Base-by-base conservation (phyloP, 495 filamentous ascomycete species). In the Aspergillus asperescens region DNA sequence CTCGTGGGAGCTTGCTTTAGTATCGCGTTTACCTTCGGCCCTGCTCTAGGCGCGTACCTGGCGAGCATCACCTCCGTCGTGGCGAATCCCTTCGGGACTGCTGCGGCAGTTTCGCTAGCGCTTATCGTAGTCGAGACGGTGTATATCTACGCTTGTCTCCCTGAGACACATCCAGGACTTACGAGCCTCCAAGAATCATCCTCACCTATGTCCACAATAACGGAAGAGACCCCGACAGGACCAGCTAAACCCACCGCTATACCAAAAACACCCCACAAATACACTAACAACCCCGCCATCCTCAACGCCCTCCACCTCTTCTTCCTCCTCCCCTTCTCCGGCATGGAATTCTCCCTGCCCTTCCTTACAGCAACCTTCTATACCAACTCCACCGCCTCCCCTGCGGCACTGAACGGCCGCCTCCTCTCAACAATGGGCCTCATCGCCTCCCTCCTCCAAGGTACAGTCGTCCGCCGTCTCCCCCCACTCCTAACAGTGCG, bases 281-380 rank as follows among this genome's bases (percentile, higher is more conserved):
- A 87, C 48, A 93, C 88, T 1, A 96, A 96, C 67, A 87, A 83
- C 10, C 88, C 89, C 37, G 69, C 81, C 19, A 59, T 95, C n/a
- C 81, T 99, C 31, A 96, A 96, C 64, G 63, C 84, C 6, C 82
- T 90, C 0, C 93, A 99, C 65, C 81, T 99, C 62, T 65, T 83
- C 38, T 99, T 99, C 71, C 81, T 99, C 48, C 82, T 99, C 8
- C 95, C 95, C 59, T 99, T 99, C 69, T 93, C 88, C 19, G 93
- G 93, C 45, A 86, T 99, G 84, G 93, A 99, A 60, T 97, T 96
- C 58, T 75, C 73, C 32, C 83, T 99, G 0, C 90, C 93, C 0
- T 99, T 99, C 71, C 88, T 97, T 79, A 97, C 94, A 0, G 93
- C 90, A 57, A 91, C 96, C 50, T 78, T 97, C 29, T 96, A 96